Evolutionary conservation across 352 stramenopile genomes (phyloP).

Genomic region (Globisporangium cylindrosporum): DNA sequence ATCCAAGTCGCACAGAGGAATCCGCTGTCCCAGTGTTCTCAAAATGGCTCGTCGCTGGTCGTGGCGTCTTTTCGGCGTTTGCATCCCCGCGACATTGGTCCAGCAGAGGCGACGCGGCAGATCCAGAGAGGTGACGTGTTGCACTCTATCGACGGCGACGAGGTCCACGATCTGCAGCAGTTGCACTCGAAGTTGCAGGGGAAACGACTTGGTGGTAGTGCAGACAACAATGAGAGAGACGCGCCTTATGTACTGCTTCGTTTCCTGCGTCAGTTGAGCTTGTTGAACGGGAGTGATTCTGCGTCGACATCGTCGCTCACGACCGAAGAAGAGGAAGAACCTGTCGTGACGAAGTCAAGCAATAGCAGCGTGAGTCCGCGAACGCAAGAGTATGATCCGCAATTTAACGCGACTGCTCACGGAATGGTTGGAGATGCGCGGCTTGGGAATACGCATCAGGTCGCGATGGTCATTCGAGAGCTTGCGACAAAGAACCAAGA

Average conservation of each 20-base stretch:
- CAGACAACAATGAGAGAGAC: background rate
- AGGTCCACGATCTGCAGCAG: slow-evolving; percentile 29
- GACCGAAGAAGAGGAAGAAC: slow-evolving; percentile 3
- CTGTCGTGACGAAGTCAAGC: background rate
- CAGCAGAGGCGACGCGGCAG: slow-evolving; percentile 43
- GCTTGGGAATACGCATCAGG: slow-evolving; percentile 23
- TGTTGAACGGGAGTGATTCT: slow-evolving; percentile 11
- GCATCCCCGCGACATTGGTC: slow-evolving; percentile 33
- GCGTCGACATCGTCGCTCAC: slow-evolving; percentile 9
- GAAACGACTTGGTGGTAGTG: background rate
- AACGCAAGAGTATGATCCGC: background rate
- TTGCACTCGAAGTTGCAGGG: slow-evolving; percentile 20
- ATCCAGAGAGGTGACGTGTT: slow-evolving; percentile 45
- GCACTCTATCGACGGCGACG: slow-evolving; percentile 38
- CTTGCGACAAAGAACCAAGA: slow-evolving; percentile 39
- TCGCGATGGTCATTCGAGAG: slow-evolving; percentile 36
- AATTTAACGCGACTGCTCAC: background rate
- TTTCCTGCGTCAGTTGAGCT: slow-evolving; percentile 26
- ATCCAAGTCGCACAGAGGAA: slow-evolving; percentile 16
- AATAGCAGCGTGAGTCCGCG: background rate
- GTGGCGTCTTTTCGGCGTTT: slow-evolving; percentile 47
- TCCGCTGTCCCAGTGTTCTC: background rate
- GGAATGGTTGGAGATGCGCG: background rate
- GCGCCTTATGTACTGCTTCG: slow-evolving; percentile 40
- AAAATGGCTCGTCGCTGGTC: slow-evolving; percentile 15